Percentiles rank a stretch among this genome's conserved stretches.
Conservation (phyloP, 108 stramenopile species). For the Stephanodiscus minutulus region DNA sequence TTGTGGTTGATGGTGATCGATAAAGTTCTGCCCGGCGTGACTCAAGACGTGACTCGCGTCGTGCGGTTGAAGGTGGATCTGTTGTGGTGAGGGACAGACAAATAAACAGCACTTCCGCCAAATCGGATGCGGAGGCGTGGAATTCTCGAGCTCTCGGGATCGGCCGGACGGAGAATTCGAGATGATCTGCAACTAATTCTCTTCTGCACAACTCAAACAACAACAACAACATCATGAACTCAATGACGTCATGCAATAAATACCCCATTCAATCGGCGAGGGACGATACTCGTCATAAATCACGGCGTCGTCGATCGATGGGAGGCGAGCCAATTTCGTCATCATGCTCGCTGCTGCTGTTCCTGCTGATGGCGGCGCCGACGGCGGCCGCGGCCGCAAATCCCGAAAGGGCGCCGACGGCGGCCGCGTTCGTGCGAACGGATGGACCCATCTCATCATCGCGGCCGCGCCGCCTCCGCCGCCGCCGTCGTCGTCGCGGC, state of each 20-base stretch:
- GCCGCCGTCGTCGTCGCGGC: too few species aligned
- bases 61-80: neutral
- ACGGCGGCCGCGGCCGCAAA: neutral
- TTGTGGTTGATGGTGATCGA: too few species aligned
- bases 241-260: neutral
- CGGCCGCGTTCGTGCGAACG: constrained; percentile 2
- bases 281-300: neutral
- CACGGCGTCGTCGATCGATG: neutral
- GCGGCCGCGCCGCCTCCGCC: neutral
- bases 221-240: neutral
- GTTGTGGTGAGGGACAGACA: neutral
- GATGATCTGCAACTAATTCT: neutral
- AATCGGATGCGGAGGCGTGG: too few species aligned
- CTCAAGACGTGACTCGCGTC: too few species aligned
- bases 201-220: too few species aligned
- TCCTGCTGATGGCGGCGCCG: neutral
- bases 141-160: too few species aligned
- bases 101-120: too few species aligned
- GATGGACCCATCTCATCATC: neutral
- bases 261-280: neutral
- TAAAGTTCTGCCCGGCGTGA: too few species aligned
- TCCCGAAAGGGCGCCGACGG: neutral
- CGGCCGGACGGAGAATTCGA: neutral
- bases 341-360: neutral
- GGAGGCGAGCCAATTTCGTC: neutral